Conservation (phyloP, 306 rosid genomes). For the Boehmeria nivea region DNA sequence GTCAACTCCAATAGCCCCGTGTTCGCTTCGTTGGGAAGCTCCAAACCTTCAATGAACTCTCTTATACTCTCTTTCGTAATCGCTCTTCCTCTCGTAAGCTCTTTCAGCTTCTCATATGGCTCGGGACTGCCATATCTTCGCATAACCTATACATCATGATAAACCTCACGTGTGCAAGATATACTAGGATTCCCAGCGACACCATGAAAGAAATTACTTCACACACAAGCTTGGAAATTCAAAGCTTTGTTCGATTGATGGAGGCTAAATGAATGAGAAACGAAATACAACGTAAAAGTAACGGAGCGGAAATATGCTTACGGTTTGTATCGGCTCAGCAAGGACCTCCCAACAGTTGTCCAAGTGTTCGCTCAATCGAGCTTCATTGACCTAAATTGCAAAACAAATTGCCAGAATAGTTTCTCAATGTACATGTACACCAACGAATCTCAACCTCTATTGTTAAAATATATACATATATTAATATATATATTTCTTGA, state of each 20-base stretch:
- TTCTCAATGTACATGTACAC: no score
- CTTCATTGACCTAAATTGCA: conserved; percentile 58
- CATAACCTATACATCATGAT: conserved; percentile 70
- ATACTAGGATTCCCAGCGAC: no score
- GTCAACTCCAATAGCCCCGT: conserved; percentile 51
- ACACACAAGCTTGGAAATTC: no score
- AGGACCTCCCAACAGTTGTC: conserved; percentile 91
- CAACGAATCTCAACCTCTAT: no score
- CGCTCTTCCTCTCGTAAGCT: conserved; percentile 77
- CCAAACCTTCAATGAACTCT: conserved; percentile 64
- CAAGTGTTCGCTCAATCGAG: conserved; percentile 72
- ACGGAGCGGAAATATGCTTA: conserved; percentile 32
- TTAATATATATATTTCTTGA: no score
- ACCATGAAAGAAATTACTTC: no score
- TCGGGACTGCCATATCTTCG: conserved; percentile 88
- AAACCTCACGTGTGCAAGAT: no score
- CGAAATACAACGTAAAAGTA: background rate
- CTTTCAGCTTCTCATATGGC: conserved; percentile 91
- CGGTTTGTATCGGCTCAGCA: conserved; percentile 95
- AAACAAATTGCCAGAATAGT: conserved; percentile 5
- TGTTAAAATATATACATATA: no score
- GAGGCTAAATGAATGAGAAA: background rate
- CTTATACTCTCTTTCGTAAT: conserved; percentile 71
- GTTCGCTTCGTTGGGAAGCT: conserved; percentile 69
- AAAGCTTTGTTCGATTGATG: no score